Evolutionary conservation across 2,329 filamentous ascomycete species (phyloP).

Genomic region (Aspergillus fijiensis): DNA sequence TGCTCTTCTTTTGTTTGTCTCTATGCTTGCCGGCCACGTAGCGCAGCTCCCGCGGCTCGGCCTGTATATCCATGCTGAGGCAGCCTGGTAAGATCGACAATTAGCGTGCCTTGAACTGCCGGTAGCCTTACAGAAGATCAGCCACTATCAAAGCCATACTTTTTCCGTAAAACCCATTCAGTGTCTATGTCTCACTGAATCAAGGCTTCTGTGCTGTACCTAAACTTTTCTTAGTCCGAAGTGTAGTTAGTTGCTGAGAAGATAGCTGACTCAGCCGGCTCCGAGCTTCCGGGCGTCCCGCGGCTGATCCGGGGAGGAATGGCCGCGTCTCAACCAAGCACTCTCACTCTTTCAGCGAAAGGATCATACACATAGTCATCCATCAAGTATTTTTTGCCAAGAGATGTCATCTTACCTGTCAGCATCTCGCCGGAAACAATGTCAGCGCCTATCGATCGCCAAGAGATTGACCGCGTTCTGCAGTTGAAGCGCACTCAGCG

Average conservation of each 20-base stretch:
- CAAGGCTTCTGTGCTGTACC: too few relatives aligned
- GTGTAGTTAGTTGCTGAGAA: not conserved
- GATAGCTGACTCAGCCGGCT: not conserved
- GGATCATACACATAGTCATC: not conserved
- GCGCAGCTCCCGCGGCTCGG: not conserved
- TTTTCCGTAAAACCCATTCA: too few relatives aligned
- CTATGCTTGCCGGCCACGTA: too few relatives aligned
- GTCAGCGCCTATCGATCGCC: conserved; percentile 19
- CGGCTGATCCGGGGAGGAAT: not conserved
- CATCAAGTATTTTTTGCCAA: not conserved
- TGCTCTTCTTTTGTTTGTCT: too few relatives aligned
- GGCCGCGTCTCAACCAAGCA: not conserved
- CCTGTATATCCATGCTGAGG: not conserved
- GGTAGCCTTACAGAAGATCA: not conserved
- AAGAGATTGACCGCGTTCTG: conserved; percentile 31
- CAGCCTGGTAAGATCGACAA: not conserved
- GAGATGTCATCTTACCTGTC: not conserved
- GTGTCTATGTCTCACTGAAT: too few relatives aligned
- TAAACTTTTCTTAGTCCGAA: not conserved
- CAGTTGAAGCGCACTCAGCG: conserved; percentile 29
- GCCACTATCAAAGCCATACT: not conserved
- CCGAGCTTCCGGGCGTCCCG: not conserved
- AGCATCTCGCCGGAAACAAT: not conserved
- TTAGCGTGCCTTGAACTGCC: not conserved
- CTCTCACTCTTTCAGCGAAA: not conserved